phyloP scores from a whole-genome alignment of 768 basidiomycete genomes.

The Tephrocybe sp. region DNA sequence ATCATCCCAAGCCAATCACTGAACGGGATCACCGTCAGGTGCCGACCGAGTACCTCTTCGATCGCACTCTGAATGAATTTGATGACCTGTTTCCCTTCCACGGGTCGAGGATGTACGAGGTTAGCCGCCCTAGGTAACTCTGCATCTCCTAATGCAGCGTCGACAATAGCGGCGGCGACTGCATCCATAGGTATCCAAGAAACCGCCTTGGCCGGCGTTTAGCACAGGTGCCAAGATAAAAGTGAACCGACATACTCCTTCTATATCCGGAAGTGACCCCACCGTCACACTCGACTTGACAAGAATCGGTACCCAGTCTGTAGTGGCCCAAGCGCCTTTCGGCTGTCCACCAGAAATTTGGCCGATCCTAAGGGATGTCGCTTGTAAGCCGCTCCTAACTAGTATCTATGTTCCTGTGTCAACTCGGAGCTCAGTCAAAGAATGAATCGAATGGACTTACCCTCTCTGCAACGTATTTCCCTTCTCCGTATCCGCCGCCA shows the following conservation, averaged over 20 bases:
- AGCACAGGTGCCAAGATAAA: not conserved
- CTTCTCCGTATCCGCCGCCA: conserved; percentile 30
- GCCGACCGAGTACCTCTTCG: conserved; percentile 2
- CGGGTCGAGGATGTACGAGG: conserved; percentile 34
- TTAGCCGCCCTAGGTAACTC: conserved; percentile 25
- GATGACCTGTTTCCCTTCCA: conserved; percentile 28
- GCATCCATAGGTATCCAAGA: conserved; percentile 35
- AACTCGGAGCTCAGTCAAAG: not conserved
- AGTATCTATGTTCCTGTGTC: conserved; percentile 22
- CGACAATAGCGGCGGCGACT: conserved; percentile 28
- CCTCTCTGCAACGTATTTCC: conserved; percentile 34
- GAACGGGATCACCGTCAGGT: conserved; percentile 18
- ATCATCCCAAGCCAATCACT: conserved; percentile 21
- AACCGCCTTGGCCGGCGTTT: conserved; percentile 22
- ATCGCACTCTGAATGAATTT: conserved; percentile 8
- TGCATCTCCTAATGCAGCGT: conserved; percentile 24
- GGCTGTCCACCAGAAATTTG: conserved; percentile 34
- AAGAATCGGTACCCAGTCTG: conserved; percentile 38
- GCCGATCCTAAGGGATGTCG: conserved; percentile 34
- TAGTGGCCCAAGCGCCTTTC: conserved; percentile 37
- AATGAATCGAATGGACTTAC: conserved; percentile 14
- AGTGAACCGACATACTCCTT: conserved; percentile 25
- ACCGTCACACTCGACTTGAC: conserved; percentile 32
- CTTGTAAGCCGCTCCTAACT: conserved; percentile 26
- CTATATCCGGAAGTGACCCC: conserved; percentile 24